These are phyloP conservation scores for Sequoiadendron giganteum DNA, from an alignment of 75 land plant genomes.

Conservation along the genomic window DNA sequence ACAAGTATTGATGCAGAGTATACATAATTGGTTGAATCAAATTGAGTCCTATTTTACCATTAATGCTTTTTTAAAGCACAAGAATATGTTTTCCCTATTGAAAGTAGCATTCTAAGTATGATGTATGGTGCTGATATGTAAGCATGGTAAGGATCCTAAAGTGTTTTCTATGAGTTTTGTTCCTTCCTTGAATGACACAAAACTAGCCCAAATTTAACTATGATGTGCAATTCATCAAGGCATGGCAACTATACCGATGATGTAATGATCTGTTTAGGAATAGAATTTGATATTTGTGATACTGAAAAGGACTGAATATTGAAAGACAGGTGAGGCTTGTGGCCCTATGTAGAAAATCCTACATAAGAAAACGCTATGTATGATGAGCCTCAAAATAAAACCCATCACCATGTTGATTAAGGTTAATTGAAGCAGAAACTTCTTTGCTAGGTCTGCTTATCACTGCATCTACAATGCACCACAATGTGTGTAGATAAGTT, in stretches of 20 bases:
- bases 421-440: neutral
- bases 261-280: neutral
- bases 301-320: neutral
- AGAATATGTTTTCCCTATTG: neutral
- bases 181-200: neutral
- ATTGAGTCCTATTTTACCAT: neutral
- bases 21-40: neutral
- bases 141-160: neutral
- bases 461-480: neutral
- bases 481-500: neutral
- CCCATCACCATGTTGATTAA: neutral
- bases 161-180: neutral
- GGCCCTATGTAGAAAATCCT: neutral
- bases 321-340: neutral
- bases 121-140: neutral
- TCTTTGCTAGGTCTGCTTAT: neutral
- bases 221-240: neutral
- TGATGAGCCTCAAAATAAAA: neutral
- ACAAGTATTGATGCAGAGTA: neutral
- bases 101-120: neutral
- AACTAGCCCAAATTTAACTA: neutral
- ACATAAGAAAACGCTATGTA: neutral
- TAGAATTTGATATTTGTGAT: neutral
- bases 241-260: neutral
- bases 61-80: neutral